These are phyloP conservation scores for Aureobasidium sp. DNA, from an alignment of 2,329 filamentous ascomycete species.

Conservation along the genomic window DNA sequence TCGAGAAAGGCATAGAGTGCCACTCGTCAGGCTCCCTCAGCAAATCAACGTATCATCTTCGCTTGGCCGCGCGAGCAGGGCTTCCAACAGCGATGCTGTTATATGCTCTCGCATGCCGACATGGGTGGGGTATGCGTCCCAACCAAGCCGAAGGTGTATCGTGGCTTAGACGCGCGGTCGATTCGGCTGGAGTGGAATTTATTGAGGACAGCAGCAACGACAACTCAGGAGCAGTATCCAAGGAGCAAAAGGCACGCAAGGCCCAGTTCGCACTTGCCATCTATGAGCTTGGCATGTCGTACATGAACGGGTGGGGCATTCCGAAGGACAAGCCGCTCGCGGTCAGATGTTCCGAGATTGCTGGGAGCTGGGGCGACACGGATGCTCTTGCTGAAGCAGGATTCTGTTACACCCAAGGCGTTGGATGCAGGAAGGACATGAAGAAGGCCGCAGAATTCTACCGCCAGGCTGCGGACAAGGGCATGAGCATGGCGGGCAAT, in stretches of 20 bases:
- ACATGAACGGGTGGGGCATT: slow-evolving; percentile 98
- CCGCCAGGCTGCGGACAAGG: slow-evolving; percentile 80
- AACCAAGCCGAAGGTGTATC: slow-evolving; percentile 84
- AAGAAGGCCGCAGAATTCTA: slow-evolving; percentile 92
- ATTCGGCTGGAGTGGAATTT: slow-evolving; percentile 72
- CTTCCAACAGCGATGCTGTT: slow-evolving; percentile 92
- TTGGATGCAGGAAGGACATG: slow-evolving; percentile 91
- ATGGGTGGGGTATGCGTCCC: slow-evolving; percentile 95
- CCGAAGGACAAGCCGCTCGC: slow-evolving; percentile 84
- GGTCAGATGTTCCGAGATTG: slow-evolving; percentile 91
- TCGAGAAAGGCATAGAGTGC: slow-evolving; percentile 79
- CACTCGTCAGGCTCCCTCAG: slow-evolving; percentile 82
- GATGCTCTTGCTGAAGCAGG: slow-evolving; percentile 92
- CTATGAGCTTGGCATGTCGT: slow-evolving; percentile 91
- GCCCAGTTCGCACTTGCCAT: slow-evolving; percentile 93
- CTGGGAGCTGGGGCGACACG: slow-evolving; percentile 87
- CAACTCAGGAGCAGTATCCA: background rate
- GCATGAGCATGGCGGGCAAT: slow-evolving; percentile 96
- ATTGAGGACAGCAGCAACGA: slow-evolving; percentile 63
- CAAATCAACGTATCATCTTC: slow-evolving; percentile 92
- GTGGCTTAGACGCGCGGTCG: slow-evolving; percentile 87
- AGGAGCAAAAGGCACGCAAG: slow-evolving; percentile 70
- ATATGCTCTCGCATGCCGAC: slow-evolving; percentile 87
- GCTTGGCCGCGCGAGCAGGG: slow-evolving; percentile 76
- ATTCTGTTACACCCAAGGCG: slow-evolving; percentile 89